A percentile compares a stretch with the other conserved stretches of the same genome.
Conservation (phyloP, 2,329 filamentous ascomycete genomes). For the Claviceps sp. region DNA sequence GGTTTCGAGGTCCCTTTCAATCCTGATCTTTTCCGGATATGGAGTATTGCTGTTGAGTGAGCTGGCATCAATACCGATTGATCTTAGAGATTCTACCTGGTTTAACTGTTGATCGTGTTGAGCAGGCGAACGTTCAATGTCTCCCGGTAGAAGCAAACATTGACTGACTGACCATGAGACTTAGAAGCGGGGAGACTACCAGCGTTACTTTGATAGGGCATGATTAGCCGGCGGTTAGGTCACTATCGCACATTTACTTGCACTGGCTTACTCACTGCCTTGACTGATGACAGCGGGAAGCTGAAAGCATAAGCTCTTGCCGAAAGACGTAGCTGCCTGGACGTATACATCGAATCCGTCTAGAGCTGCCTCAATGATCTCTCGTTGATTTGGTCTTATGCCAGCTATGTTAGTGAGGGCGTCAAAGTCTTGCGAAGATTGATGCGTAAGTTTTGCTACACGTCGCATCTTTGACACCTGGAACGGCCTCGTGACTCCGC, state of each 20-base stretch:
- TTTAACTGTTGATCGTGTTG: constrained; percentile 49
- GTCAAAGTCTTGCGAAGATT: neutral
- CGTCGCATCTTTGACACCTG: neutral
- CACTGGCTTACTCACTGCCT: constrained; percentile 50
- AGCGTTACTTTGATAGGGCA: constrained; percentile 52
- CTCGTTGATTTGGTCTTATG: constrained; percentile 63
- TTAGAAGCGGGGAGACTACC: constrained; percentile 77
- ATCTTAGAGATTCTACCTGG: constrained; percentile 69
- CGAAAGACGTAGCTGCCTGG: constrained; percentile 81
- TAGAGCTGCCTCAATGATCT: constrained; percentile 73
- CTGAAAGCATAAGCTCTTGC: constrained; percentile 88
- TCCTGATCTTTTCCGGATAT: constrained; percentile 46
- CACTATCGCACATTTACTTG: neutral
- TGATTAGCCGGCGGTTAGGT: constrained; percentile 4
- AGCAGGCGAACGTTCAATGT: neutral
- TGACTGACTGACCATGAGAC: constrained; percentile 56
- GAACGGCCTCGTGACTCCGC: constrained; percentile 5
- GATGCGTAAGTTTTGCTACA: neutral
- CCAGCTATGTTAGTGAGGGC: neutral
- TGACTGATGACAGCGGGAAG: constrained; percentile 77
- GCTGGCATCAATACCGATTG: constrained; percentile 63
- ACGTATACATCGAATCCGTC: constrained; percentile 83
- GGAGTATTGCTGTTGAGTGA: constrained; percentile 79
- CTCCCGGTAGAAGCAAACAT: constrained; percentile 1
- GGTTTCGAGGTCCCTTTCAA: constrained; percentile 71